phyloP scores from a whole-genome alignment of 768 basidiomycete species.

The Solioccasus polychromus region DNA sequence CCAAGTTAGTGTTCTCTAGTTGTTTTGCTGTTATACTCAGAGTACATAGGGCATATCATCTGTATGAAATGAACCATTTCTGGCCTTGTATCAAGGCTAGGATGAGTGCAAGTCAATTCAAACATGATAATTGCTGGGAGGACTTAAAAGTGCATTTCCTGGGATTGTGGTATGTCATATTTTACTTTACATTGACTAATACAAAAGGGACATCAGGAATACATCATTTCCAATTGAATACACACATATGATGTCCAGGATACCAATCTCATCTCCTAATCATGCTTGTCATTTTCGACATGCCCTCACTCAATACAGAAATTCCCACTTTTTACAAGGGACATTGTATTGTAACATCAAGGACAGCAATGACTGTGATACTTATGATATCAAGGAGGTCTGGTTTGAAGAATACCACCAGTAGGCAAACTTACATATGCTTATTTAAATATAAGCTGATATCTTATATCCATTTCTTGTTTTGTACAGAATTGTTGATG shows the following conservation, averaged over 20 bases:
- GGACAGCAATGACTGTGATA: background rate
- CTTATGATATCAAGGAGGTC: background rate
- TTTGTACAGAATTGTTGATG: background rate
- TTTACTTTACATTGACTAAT: background rate
- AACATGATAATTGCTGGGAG: background rate
- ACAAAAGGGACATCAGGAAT: background rate
- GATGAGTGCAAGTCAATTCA: background rate
- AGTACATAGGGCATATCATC: background rate
- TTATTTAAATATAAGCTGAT: no score
- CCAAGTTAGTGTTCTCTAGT: background rate
- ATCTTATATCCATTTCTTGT: no score
- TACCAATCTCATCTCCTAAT: background rate
- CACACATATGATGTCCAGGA: background rate
- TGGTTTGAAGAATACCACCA: background rate
- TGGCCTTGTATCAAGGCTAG: background rate
- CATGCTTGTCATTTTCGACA: background rate
- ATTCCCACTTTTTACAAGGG: background rate
- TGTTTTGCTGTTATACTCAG: background rate
- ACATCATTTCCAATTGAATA: background rate
- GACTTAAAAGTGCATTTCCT: background rate
- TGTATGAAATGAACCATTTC: background rate
- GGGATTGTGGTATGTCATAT: background rate
- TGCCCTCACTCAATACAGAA: background rate
- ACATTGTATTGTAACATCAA: background rate
- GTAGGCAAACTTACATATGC: no score